Base-by-base conservation (phyloP, 371 early-diverging fungal species). In the Synchytrium microbalum region DNA sequence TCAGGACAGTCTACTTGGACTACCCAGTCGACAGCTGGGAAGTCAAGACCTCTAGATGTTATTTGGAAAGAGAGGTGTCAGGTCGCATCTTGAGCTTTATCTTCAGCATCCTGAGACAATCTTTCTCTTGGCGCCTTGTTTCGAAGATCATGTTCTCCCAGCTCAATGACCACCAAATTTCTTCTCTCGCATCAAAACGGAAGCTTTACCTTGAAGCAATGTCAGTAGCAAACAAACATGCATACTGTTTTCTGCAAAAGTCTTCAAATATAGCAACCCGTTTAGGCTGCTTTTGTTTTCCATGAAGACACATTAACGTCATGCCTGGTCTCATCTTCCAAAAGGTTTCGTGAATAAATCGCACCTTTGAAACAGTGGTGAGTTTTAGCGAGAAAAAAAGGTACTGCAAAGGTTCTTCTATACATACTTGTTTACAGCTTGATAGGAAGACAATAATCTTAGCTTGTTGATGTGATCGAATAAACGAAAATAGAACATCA, bases 11-110 rank as follows among this genome's bases (percentile, higher is more conserved):
- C 99, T 59, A 93, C 75, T 71, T 99, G 99, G 55, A 99, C 77
- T 10, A 99, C 98, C 92, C 96, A 92, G 73, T 98, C 94, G 8
- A 99, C 96, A 10, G 92, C 88, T 10, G 98, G 93, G 73, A 99
- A 98, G 79, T 99, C 99, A 52, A 99, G 79, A 31, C 99, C 99
- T 71, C 84, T 68, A 19, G 5, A 26, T 19, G 10, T 51, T n/a
- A n/a, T 26, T 13, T 51, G 51, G n/a, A 13, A 51, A 51, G 51
- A 14, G 13, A 51, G n/a, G 13, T n/a, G n/a, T 51, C n/a, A 14
- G n/a, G 13, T 51, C 51, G n/a, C n/a, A 13, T n/a, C 51, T 14
- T 51, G 51, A 14, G n/a, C 13, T 51, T 51, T 51, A n/a, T 14
- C 51, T 14, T 13, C 13, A 14, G 51, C 51, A 51, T 51, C n/a